phyloP scores from a whole-genome alignment of 2,329 filamentous ascomycete species.

The Nothopassalora personata region DNA sequence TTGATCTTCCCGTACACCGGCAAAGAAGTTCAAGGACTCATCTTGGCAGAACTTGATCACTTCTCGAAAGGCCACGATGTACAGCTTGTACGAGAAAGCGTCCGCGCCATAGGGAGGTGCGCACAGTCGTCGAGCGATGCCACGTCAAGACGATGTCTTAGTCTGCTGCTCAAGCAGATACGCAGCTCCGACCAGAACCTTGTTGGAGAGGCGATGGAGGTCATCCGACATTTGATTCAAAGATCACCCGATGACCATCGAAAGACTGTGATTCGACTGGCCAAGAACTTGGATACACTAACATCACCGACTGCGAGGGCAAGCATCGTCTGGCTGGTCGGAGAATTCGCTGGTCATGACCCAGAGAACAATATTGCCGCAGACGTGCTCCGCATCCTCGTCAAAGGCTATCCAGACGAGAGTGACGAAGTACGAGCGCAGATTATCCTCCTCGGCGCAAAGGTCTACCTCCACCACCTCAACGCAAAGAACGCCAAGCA shows the following conservation, averaged over 20 bases:
- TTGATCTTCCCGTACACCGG: conserved; percentile 83
- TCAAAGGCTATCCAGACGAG: conserved; percentile 79
- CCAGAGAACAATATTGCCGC: conserved; percentile 80
- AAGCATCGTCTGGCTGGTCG: conserved; percentile 95
- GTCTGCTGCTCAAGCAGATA: conserved; percentile 78
- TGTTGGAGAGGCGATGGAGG: conserved; percentile 87
- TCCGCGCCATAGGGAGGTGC: conserved; percentile 88
- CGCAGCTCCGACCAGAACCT: conserved; percentile 80
- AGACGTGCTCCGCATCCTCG: conserved; percentile 81
- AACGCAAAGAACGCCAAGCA: conserved; percentile 52
- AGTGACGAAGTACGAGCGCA: conserved; percentile 83
- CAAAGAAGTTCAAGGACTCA: conserved; percentile 71
- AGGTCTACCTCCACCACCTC: conserved; percentile 87
- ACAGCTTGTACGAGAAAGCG: conserved; percentile 77
- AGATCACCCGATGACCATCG: conserved; percentile 75
- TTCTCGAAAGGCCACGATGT: conserved; percentile 74
- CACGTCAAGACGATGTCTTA: conserved; percentile 73
- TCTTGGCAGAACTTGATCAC: conserved; percentile 89
- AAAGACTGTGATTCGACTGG: conserved; percentile 80
- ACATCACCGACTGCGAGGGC: conserved; percentile 84
- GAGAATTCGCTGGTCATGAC: conserved; percentile 80
- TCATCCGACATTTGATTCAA: conserved; percentile 92
- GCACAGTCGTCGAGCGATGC: conserved; percentile 65
- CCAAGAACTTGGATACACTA: conserved; percentile 84
- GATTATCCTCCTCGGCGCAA: conserved; percentile 88